These are phyloP conservation scores for Sporothrix luriei DNA, from an alignment of 2,329 filamentous ascomycete species.

Conservation along the genomic window DNA sequence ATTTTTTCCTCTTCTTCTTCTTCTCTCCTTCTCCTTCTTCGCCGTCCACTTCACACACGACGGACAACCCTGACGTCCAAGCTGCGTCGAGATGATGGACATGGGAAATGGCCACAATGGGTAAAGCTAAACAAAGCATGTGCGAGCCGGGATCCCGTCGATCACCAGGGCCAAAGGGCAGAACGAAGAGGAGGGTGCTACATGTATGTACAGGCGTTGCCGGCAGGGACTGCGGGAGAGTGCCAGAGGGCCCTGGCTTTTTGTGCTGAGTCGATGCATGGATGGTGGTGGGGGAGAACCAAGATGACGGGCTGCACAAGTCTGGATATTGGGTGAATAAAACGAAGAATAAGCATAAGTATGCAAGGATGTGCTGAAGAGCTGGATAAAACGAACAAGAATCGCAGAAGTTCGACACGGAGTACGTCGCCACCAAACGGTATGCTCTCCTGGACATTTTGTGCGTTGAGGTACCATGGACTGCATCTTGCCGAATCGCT, in stretches of 20 bases:
- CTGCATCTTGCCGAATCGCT: not conserved
- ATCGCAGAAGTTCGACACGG: not conserved
- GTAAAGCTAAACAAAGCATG: not conserved
- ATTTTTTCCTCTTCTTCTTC: no score
- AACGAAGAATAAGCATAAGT: conserved; percentile 1
- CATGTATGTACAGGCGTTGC: not conserved
- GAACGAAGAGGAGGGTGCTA: not conserved
- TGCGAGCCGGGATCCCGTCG: not conserved
- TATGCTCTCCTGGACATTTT: not conserved
- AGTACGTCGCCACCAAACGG: not conserved
- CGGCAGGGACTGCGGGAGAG: conserved; percentile 20
- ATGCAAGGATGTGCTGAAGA: conserved; percentile 7
- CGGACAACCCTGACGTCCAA: not conserved
- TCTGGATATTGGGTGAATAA: not conserved
- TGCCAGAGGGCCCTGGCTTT: not conserved
- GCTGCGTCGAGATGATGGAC: not conserved
- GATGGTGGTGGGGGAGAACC: conserved; percentile 8
- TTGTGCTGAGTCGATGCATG: not conserved
- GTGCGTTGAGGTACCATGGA: no score
- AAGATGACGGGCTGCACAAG: not conserved
- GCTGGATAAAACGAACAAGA: not conserved
- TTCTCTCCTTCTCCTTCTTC: no score
- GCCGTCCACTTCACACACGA: not conserved
- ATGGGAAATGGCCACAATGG: not conserved
- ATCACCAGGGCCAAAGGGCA: not conserved